Evolutionary conservation across 192 early-diverging fungal genomes (phyloP), one percentile per base, ranked within the genome.

Genomic region (Umbelopsis vinacea): DNA sequence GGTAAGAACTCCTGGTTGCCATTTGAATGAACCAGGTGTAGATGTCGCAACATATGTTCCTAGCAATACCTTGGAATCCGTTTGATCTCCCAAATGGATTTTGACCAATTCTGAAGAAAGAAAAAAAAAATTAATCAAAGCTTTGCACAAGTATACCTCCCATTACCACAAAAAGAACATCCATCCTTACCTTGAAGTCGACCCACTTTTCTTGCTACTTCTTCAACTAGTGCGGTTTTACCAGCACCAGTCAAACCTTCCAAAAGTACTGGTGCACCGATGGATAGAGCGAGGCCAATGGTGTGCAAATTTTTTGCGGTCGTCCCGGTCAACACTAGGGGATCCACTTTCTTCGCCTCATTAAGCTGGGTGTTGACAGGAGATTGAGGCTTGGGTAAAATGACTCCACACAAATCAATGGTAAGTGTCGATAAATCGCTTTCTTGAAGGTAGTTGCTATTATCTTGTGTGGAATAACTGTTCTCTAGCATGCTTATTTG

Each of bases 21-120:
- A 99, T 43, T 89, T 87, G 78, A 99, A 99, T n/a, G 88, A 84
- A 72, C 96, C 97, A 6, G 98, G 97, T 14, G 88, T 90, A 19
- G 93, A 88, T 46, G 96, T 94, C 21, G 94, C 92, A 9, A 98
- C 90, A 78, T 99, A 98, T 55, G 93, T 98, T 67, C 98, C 98
- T 23, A 99, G 79, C 22, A 99, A 83, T 19, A 94, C 89, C 82
- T 98, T 99, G 52, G 92, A 89, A 73, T 98, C 97, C 19, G 97
- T 95, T 74, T 95, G 95, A 86, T 97, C 96, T 66, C 96, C 95
- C 69, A 99, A 81, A 79, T 98, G 98, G 52, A 98, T 91, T 74
- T 95, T 96, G 40, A 98, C 84, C 6, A 98, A 84, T 73, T 92
- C 91, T 87, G 29, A 69, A 48, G n/a, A n/a, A 70, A 37, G 15